Evolutionary conservation across 2,329 filamentous ascomycete species (phyloP).

Genomic region (Pseudogymnoascus pannorum): DNA sequence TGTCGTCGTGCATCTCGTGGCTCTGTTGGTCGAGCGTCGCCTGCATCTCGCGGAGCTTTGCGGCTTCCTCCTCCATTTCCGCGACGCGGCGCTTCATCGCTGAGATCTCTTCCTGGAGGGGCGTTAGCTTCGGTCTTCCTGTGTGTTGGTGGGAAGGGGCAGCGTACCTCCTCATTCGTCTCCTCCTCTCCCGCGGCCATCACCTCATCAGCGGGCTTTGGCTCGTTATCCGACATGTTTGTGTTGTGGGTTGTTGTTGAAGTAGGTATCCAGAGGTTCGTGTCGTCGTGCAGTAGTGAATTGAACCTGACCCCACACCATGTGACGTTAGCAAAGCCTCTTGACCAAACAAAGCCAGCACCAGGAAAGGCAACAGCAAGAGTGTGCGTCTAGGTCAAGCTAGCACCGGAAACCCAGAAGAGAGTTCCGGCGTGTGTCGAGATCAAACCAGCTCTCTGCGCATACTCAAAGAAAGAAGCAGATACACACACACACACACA

Average conservation of each 20-base stretch:
- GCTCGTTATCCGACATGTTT: constrained; percentile 24
- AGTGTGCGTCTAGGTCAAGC: not conserved
- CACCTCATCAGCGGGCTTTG: constrained; percentile 23
- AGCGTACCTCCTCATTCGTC: constrained; percentile 27
- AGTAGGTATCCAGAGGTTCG: not conserved
- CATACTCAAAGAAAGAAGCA: not conserved
- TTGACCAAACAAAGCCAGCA: not conserved
- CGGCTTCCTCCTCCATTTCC: constrained; percentile 86
- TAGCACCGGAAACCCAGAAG: not conserved
- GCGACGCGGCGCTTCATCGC: constrained; percentile 82
- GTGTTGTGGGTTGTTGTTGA: not conserved
- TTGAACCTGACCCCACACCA: not conserved
- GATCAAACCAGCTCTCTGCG: not conserved
- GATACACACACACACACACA: not conserved
- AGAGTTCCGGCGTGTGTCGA: not conserved
- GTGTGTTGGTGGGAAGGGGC: not conserved
- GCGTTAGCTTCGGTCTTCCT: not conserved
- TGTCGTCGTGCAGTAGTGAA: not conserved
- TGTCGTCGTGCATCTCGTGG: constrained; percentile 79
- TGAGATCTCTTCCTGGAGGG: constrained; percentile 63
- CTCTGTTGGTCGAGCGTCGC: constrained; percentile 76
- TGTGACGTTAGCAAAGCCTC: not conserved
- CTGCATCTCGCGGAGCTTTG: constrained; percentile 82
- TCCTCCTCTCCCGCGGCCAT: constrained; percentile 22
- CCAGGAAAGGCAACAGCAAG: not conserved